Evolutionary conservation across 805 yeast species (phyloP).

Genomic region (Kregervanrija delftensis): DNA sequence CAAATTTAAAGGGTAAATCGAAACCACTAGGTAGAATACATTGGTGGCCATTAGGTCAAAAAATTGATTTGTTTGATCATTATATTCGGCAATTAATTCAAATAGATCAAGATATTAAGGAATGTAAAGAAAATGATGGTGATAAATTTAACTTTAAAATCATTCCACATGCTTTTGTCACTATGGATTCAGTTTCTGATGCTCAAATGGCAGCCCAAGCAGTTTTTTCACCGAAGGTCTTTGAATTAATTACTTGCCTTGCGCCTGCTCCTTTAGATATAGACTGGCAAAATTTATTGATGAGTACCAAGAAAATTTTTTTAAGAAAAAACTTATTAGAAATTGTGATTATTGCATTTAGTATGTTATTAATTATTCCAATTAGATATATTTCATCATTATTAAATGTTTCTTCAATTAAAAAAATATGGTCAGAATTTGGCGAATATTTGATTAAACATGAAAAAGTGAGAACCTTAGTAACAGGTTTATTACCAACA

Average conservation of each 20-base stretch:
- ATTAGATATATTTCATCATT: constrained; percentile 52
- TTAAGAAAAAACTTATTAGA: constrained; percentile 27
- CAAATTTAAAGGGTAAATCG: constrained; percentile 4
- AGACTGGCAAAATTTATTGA: constrained; percentile 59
- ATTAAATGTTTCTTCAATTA: constrained; percentile 48
- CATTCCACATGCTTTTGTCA: constrained; percentile 58
- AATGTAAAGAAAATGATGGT: constrained; percentile 21
- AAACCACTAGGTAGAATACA: constrained; percentile 19
- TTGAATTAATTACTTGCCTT: constrained; percentile 70
- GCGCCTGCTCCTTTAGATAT: constrained; percentile 98
- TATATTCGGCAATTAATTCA: constrained; percentile 29
- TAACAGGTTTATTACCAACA: constrained; percentile 59
- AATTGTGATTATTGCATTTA: constrained; percentile 38
- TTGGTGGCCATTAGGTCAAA: constrained; percentile 18
- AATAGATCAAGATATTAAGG: constrained; percentile 34
- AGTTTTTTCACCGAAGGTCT: constrained; percentile 81
- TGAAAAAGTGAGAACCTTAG: constrained; percentile 45
- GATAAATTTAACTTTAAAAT: constrained; percentile 29
- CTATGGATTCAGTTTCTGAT: constrained; percentile 89
- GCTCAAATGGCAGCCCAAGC: constrained; percentile 99
- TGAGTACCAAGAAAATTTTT: constrained; percentile 33
- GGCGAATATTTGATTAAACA: constrained; percentile 47
- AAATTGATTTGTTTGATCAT: constrained; percentile 27
- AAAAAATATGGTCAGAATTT: constrained; percentile 51
- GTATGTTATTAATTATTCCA: constrained; percentile 46